Percentiles rank a stretch among this genome's conserved stretches.
Evolutionary conservation across 768 basidiomycete genomes (phyloP).

Genomic region (Chalciporus sphaerocephalus): DNA sequence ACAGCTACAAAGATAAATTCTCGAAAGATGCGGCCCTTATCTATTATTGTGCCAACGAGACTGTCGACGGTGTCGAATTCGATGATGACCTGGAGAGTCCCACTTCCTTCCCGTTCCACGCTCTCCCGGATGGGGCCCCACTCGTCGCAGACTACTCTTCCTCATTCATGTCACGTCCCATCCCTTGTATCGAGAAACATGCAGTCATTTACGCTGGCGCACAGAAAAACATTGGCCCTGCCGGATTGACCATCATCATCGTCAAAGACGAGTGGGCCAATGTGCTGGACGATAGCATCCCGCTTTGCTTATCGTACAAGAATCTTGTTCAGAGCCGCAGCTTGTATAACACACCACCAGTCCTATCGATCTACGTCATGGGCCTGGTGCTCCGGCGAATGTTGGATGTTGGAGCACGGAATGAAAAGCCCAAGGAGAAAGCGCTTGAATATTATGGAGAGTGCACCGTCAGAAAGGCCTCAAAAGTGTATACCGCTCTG

Average conservation of each 20-base stretch:
- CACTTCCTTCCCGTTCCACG: constrained; percentile 78
- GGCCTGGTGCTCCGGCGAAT: constrained; percentile 78
- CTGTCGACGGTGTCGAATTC: constrained; percentile 93
- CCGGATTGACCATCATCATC: constrained; percentile 89
- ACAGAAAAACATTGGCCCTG: constrained; percentile 96
- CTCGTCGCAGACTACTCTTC: constrained; percentile 95
- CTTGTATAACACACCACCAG: constrained; percentile 91
- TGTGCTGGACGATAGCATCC: constrained; percentile 69
- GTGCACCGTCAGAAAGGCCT: constrained; percentile 67
- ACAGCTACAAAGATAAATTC: constrained; percentile 60
- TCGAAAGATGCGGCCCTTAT: constrained; percentile 80
- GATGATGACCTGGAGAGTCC: constrained; percentile 48
- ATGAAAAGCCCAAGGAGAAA: constrained; percentile 39
- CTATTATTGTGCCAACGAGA: constrained; percentile 99
- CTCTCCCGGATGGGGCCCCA: constrained; percentile 57
- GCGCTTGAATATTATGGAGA: constrained; percentile 62
- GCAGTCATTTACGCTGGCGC: constrained; percentile 95
- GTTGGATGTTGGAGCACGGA: constrained; percentile 31
- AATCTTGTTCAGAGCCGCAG: constrained; percentile 69
- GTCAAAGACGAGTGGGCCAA: constrained; percentile 86
- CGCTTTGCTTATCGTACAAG: constrained; percentile 79
- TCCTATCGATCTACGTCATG: constrained; percentile 86
- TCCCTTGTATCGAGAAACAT: constrained; percentile 82
- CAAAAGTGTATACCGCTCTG: constrained; percentile 70
- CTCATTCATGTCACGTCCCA: constrained; percentile 93